These are phyloP conservation scores for Mycena olivaceomarginata DNA, from an alignment of 768 basidiomycete genomes.

Conservation along the genomic window DNA sequence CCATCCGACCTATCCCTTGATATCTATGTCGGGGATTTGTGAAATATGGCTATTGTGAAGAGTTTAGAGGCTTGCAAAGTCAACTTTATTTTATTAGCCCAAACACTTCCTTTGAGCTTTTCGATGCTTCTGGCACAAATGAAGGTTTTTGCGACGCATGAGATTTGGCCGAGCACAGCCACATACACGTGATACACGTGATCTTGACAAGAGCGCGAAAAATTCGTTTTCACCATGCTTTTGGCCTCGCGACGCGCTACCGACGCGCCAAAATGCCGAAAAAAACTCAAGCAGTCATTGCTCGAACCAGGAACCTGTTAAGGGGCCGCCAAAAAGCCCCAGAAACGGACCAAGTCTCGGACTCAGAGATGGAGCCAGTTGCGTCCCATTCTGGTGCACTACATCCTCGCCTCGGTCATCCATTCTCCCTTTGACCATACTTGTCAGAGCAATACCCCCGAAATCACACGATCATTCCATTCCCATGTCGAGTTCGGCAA, in stretches of 20 bases:
- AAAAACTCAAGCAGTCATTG: background rate
- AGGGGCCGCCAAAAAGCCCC: background rate
- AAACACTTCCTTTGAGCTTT: background rate
- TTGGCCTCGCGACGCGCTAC: background rate
- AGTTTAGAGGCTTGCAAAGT: background rate
- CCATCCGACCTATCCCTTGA: background rate
- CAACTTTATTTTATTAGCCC: background rate
- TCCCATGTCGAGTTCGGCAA: no score
- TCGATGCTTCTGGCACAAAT: background rate
- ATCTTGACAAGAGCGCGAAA: background rate
- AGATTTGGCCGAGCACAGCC: constrained; percentile 12
- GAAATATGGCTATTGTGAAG: background rate
- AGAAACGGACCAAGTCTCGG: no score
- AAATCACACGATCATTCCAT: background rate
- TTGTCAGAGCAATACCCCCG: no score
- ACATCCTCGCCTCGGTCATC: no score
- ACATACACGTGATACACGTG: constrained; percentile 3
- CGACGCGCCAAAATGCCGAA: constrained; percentile 1
- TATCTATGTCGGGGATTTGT: background rate
- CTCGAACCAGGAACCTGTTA: background rate
- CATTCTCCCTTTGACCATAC: no score
- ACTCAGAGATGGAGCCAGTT: no score
- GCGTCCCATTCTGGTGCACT: no score
- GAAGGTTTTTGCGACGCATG: background rate
- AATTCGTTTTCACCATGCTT: background rate